These are phyloP conservation scores for Asterochloris sp. DNA, from an alignment of 139 green algal genomes.

Conservation along the genomic window DNA sequence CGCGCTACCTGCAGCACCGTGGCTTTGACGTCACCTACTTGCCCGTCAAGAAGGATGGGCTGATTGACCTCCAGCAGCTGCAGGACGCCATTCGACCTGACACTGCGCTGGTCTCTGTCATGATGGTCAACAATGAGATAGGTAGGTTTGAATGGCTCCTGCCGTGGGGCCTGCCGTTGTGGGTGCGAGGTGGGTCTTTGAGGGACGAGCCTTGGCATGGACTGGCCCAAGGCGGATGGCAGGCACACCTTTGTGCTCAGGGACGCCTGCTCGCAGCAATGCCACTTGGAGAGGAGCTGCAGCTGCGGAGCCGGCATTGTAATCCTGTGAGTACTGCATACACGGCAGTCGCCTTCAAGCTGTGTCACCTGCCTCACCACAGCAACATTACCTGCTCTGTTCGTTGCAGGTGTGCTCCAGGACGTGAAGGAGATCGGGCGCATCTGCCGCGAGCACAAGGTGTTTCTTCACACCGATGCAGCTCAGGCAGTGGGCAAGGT, in stretches of 20 bases:
- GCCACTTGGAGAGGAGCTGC: no score
- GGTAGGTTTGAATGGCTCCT: slow-evolving; percentile 34
- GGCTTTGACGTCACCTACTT: slow-evolving; percentile 96
- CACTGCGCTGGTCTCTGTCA: slow-evolving; percentile 90
- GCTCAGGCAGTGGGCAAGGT: slow-evolving; percentile 69
- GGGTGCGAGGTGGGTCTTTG: background rate
- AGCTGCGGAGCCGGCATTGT: no score
- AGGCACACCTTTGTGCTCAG: no score
- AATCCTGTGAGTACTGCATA: no score
- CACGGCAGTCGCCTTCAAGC: no score
- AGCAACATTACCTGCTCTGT: background rate
- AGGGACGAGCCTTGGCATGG: background rate
- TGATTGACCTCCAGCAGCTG: slow-evolving; percentile 82
- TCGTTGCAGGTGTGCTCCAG: slow-evolving; percentile 69
- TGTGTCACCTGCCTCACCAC: no score
- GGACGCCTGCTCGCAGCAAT: no score
- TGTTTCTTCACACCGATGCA: slow-evolving; percentile 97
- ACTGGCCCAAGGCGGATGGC: background rate
- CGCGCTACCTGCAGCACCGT: slow-evolving; percentile 84
- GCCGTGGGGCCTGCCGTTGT: background rate
- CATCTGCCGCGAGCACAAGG: slow-evolving; percentile 73
- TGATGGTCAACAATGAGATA: slow-evolving; percentile 99
- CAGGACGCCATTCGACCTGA: slow-evolving; percentile 76
- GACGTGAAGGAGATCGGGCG: slow-evolving; percentile 88
- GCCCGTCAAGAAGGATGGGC: slow-evolving; percentile 81